Base-by-base conservation (phyloP, 768 basidiomycete species). In the Tulasnella sp. region DNA sequence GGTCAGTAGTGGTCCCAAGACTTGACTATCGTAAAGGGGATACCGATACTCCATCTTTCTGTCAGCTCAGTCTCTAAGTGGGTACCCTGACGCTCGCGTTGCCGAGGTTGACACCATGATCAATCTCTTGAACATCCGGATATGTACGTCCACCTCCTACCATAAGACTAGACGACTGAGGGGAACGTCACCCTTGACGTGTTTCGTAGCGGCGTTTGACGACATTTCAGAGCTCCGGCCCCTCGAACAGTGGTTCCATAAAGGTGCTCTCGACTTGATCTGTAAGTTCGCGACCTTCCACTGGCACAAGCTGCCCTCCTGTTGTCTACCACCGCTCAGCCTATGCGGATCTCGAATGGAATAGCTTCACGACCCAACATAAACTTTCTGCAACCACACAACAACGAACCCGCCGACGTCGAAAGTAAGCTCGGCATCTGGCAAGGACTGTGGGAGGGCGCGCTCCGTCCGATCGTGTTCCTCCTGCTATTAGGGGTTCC, bases 1-100 rank as follows among this genome's bases (percentile, higher is more conserved):
- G 72, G 72, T 72, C 22, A 41, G 42, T 44, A 29, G n/a, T 1
- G 5, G 5, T 22, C 17, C 26, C 36, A 14, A 26, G 36, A 37
- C 26, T 17, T 19, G 37, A 1, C 19, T 52, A 5, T 5, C 11
- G 19, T 11, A 14, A 8, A 2, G 39, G 22, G 29, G 29, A 44
- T 3, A 47, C 44, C 26, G 3, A n/a, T 6, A 40, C 32, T 32
- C 42, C 29, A 19, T 47, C 14, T n/a, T 16, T 70, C 5, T 17
- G 42, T n/a, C 34, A 72, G 72, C 72, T 39, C 72, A 72, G 40
- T 17, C 66, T 32, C 65, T 72, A 8, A 66, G 64, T 26, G 72
- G 72, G 42, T 72, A 72, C 35, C 72, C 72, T 2, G 72, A 72
- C 42, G 29, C 72, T 17, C 63, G 72, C 4, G 32, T 47, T 9